Conservation (phyloP, 805 yeast genomes). For the Lipomyces starkeyi region DNA sequence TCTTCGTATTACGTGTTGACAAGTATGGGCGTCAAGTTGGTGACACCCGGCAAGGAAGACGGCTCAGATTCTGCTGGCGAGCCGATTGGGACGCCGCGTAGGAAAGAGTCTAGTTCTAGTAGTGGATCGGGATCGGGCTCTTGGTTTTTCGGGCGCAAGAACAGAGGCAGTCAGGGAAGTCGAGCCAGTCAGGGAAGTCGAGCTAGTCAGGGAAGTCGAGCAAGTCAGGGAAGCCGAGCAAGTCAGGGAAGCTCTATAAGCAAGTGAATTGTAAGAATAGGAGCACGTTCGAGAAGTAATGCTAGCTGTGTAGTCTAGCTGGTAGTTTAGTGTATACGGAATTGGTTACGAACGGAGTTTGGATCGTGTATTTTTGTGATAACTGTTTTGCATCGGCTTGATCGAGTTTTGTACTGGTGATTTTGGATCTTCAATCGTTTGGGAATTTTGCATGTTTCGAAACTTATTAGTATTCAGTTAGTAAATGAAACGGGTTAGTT, state of each 20-base stretch:
- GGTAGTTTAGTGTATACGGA: not conserved
- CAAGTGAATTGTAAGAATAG: not conserved
- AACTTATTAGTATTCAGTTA: not conserved
- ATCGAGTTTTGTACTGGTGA: not conserved
- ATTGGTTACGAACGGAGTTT: not conserved
- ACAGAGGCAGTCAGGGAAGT: not conserved
- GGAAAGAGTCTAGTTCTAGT: constrained; percentile 10
- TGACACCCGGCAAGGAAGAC: constrained; percentile 20
- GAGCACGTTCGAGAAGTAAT: not conserved
- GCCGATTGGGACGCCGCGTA: not conserved
- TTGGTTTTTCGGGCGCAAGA: constrained; percentile 6
- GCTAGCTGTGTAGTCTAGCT: too few relatives aligned
- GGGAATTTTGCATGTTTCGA: not conserved
- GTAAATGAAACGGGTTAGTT: not conserved
- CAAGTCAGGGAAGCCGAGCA: not conserved
- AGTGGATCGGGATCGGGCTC: constrained; percentile 1
- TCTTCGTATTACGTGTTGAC: constrained; percentile 32
- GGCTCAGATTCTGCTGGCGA: not conserved
- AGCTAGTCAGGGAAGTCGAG: not conserved
- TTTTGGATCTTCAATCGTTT: not conserved
- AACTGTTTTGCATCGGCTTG: not conserved
- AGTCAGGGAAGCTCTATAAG: not conserved
- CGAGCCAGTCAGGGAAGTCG: not conserved
- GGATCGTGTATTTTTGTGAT: not conserved
- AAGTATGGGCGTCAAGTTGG: constrained; percentile 27